Percentiles rank a stretch among this genome's conserved stretches.
phyloP scores from a whole-genome alignment of 139 green algal species.

The Coelastrella sp. region DNA sequence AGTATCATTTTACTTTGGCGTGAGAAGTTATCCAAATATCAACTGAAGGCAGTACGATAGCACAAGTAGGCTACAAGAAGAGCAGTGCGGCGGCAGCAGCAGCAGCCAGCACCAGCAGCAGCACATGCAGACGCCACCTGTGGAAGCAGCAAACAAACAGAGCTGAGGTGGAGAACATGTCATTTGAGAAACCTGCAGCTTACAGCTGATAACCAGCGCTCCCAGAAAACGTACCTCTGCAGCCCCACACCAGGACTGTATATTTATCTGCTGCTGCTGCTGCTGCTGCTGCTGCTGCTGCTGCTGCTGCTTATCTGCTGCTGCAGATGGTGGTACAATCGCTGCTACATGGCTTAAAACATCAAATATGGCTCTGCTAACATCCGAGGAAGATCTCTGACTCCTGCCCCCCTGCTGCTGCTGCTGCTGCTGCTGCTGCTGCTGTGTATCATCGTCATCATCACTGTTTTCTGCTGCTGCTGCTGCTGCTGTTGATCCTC shows the following conservation, averaged over 20 bases:
- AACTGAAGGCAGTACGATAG: too few species aligned
- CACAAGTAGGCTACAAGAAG: too few species aligned
- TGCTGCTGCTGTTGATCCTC: neutral
- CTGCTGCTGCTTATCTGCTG: constrained; percentile 22
- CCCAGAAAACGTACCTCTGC: constrained; percentile 55
- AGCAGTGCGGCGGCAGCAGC: too few species aligned
- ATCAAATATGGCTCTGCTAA: constrained; percentile 56
- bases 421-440: constrained; percentile 12
- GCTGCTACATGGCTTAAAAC: constrained; percentile 48
- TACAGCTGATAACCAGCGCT: too few species aligned
- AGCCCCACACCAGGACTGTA: constrained; percentile 77
- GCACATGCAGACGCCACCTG: too few species aligned
- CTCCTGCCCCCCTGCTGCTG: constrained; percentile 15
- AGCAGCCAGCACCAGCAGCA: too few species aligned
- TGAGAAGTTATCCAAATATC: too few species aligned
- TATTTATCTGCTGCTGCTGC: neutral
- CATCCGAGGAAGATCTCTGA: constrained; percentile 16
- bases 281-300: constrained; percentile 36
- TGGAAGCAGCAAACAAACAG: too few species aligned
- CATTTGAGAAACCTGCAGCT: too few species aligned
- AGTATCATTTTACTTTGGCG: too few species aligned
- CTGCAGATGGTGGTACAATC: constrained; percentile 11
- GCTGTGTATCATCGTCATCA: constrained; percentile 30
- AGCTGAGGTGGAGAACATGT: too few species aligned
- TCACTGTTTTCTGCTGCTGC: constrained; percentile 23